phyloP scores from a whole-genome alignment of 2,329 filamentous ascomycete genomes.

The Fusarium verrucosum region DNA sequence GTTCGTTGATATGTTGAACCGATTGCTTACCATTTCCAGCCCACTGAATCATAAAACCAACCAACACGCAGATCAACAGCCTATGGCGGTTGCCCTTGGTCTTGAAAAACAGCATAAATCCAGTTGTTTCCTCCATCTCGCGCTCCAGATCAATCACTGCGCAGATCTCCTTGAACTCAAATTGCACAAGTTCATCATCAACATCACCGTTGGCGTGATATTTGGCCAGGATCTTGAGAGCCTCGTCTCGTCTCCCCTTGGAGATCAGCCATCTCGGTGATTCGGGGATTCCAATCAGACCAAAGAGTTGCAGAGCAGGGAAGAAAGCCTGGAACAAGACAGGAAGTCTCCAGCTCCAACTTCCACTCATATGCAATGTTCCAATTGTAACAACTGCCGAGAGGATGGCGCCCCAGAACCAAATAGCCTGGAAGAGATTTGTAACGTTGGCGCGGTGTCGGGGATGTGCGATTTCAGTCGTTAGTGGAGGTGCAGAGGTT shows the following conservation, averaged over 20 bases:
- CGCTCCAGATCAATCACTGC: constrained; percentile 57
- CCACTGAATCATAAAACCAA: constrained; percentile 37
- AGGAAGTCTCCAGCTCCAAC: constrained; percentile 31
- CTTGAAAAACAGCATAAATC: constrained; percentile 55
- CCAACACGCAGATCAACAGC: constrained; percentile 27
- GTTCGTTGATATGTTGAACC: fast-evolving
- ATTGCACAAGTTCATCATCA: constrained; percentile 55
- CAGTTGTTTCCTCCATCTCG: constrained; percentile 48
- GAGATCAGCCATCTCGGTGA: constrained; percentile 54
- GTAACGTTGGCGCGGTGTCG: constrained; percentile 30
- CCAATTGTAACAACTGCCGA: constrained; percentile 24
- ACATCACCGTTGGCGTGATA: constrained; percentile 61
- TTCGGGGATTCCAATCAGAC: constrained; percentile 46
- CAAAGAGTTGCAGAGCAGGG: constrained; percentile 7
- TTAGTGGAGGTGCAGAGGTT: constrained; percentile 23
- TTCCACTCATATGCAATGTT: constrained; percentile 20
- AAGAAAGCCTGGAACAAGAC: constrained; percentile 21
- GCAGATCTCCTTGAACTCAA: constrained; percentile 61
- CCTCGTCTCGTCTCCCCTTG: constrained; percentile 53
- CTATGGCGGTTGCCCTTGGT: constrained; percentile 42
- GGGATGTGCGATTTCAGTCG: constrained; percentile 27
- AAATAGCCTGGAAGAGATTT: constrained; percentile 31
- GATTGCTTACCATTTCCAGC: constrained; percentile 18
- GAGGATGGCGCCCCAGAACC: constrained; percentile 28
- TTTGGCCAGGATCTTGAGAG: constrained; percentile 56